Base-by-base conservation (phyloP, 148 eudicot genomes). In the Rhododendron mucronatum region DNA sequence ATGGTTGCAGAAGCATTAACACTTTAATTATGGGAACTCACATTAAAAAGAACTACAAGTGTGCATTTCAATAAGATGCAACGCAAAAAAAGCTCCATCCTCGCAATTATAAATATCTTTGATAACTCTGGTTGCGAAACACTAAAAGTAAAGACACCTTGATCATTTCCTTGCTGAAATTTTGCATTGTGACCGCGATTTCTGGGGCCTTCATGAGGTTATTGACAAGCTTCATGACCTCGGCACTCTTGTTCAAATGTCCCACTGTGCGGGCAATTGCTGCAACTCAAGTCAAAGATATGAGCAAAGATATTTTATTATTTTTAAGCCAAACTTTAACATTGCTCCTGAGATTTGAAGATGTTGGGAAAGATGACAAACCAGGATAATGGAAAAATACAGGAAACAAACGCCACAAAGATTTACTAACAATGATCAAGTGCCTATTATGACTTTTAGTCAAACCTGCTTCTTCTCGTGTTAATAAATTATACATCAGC, bases 121-220 rank as follows among this genome's bases (percentile, higher is more conserved):
- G 75, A 41, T 63, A 82, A 51, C 21, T 37, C n/a, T 4, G 30
- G 71, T 37, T 1, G 37, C 18, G 3, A 28, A 61, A 48, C 33
- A 65, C 80, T n/a, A 51, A 63, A 82, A 84, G n/a, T 57, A 84
- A 63, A 73, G 4, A 86, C 89, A 97, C 99, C 98, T 97, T 97
- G 48, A 93, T 92, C 99, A 97, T 97, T 92, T 97, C 99, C 91
- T 95, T 97, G 93, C 92, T 95, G 87, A 97, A 97, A 85, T 95
- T 98, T 89, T 92, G 98, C 99, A 97, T 97, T 26, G 99, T 97
- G 78, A 88, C 91, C 73, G 98, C 98, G 67, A 97, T 84, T 90
- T 94, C 90, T 82, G 99, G 98, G 84, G 99, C 98, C 91, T 95
- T 97, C 98, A 97, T 95, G 53, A 97, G 95, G 90, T 97, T 92